Evolutionary conservation across 108 stramenopile species (phyloP).

Genomic region (Nitzschia putrida): DNA sequence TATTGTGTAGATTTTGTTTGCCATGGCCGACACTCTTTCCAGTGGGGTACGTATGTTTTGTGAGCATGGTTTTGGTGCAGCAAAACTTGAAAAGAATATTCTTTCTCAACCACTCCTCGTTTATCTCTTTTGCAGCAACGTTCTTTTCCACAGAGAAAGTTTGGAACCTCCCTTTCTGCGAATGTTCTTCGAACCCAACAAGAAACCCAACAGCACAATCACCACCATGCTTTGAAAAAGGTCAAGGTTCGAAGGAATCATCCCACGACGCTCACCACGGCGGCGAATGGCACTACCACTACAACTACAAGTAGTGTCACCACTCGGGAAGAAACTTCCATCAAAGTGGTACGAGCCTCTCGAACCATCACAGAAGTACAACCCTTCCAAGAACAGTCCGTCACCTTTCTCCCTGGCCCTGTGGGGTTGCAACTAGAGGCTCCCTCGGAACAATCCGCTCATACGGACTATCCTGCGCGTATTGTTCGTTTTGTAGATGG

Average conservation of each 20-base stretch:
- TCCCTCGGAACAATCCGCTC: conserved; percentile 18
- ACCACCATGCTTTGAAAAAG: conserved; percentile 1
- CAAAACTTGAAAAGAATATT: too few relatives aligned
- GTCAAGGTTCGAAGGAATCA: conserved; percentile 9
- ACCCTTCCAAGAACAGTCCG: conserved; percentile 22
- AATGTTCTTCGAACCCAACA: neutral
- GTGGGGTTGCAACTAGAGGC: conserved; percentile 66
- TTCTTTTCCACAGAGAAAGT: conserved; percentile 3
- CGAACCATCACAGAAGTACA: neutral
- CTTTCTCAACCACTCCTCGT: too few relatives aligned
- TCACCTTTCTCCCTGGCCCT: conserved; percentile 52
- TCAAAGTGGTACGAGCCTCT: neutral
- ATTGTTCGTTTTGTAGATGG: conserved; percentile 51
- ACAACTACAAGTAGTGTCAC: too few relatives aligned
- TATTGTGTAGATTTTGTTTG: too few relatives aligned
- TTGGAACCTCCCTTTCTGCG: conserved; percentile 16
- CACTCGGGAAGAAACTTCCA: too few relatives aligned
- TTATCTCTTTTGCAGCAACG: too few relatives aligned
- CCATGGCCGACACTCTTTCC: too few relatives aligned
- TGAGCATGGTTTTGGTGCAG: too few relatives aligned
- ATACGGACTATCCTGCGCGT: conserved; percentile 28
- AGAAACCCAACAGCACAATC: neutral
- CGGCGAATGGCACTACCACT: neutral
- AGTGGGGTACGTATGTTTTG: too few relatives aligned
- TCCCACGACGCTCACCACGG: too few relatives aligned